Evolutionary conservation across 441 rosid species (phyloP), one percentile per base, ranked within the genome.

Genomic region (Cnidoscolus chayamansa): DNA sequence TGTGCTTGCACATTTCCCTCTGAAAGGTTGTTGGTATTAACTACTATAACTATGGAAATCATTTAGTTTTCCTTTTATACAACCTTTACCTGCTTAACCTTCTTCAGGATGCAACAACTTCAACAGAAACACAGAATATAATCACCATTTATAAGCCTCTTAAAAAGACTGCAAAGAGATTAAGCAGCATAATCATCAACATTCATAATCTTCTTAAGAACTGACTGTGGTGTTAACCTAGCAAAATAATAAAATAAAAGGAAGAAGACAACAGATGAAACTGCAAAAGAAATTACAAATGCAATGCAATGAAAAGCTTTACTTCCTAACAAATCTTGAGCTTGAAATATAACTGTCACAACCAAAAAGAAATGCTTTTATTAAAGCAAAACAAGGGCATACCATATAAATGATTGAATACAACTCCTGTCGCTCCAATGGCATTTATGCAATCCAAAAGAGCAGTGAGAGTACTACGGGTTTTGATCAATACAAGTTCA

Each of bases 351-450:
- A 50, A 7, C 19, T 2, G 25, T 40, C 65, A 60, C 12, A 17
- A 19, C 5, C 40, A 51, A 25, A 61, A 1, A 51, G 10, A 30
- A 50, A 67, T 19, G 30, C n/a, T 64, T 47, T 3, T 9, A 62
- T 1, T 0, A 10, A 16, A 43, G 9, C 50, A 58, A 57, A 63
- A 56, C 48, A 51, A 32, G 40, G 72, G 16, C 75, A 72, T 88
- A 90, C 98, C 98, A 49, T 92, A 90, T 72, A 90, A 94, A 77
- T 89, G 94, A 76, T 94, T 94, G 76, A 90, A 92, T 65, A 89
- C 93, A n/a, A 94, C 85, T 86, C 81, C 90, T 1, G 97, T 90
- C 0, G 93, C 98, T 0, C 86, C 91, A 0, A 81, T 76, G 9
- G 84, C 80, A 2, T 79, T 75, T 74, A 90, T 74, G 81, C 96